Base-by-base conservation (phyloP, 2,329 filamentous ascomycete genomes). In the Colletotrichum aenigma region DNA sequence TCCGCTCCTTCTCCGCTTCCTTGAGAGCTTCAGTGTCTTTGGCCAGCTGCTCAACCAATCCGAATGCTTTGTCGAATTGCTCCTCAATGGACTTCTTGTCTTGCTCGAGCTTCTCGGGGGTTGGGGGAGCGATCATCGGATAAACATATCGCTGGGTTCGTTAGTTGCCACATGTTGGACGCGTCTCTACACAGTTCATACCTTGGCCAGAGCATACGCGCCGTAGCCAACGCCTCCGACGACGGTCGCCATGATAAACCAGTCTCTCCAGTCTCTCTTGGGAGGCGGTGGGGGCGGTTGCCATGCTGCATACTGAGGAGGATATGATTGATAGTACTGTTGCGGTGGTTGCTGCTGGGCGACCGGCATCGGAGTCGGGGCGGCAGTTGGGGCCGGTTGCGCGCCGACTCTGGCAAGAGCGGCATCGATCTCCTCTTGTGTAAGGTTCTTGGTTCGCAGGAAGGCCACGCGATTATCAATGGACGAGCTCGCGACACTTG, bases 161-260 rank as follows among this genome's bases (percentile, higher is more conserved):
- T 86, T 75, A 85, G 79, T 28, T 36, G 15, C 34, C 8, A 24
- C 12, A 26, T 7, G 21, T 26, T 36, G 18, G 21, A 30, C 8
- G 9, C 38, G 36, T 12, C 16, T n/a, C 26, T 26, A 52, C 61
- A 69, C 21, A n/a, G 28, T 16, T 71, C 83, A 48, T 87, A 95
- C 94, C 91, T 97, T 97, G 76, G 96, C 95, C 18, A 98, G 90
- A 78, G 93, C 91, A 83, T 97, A 99, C 26, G 98, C 86, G 1
- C 96, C 96, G 81, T 98, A 98, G 52, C 95, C 91, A 24, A 98
- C 93, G 65, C 96, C 95, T 73, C 96, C 94, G 77, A 97, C 94
- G 15, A 98, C 95, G 0, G 97, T 99, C 9, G 97, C 97, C 95
- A 98, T 98, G 85, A 99, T 98, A 86, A 99, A 99, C 94, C 96